phyloP scores from a whole-genome alignment of 2,329 filamentous ascomycete genomes.

The Fusarium solani-melongenae region DNA sequence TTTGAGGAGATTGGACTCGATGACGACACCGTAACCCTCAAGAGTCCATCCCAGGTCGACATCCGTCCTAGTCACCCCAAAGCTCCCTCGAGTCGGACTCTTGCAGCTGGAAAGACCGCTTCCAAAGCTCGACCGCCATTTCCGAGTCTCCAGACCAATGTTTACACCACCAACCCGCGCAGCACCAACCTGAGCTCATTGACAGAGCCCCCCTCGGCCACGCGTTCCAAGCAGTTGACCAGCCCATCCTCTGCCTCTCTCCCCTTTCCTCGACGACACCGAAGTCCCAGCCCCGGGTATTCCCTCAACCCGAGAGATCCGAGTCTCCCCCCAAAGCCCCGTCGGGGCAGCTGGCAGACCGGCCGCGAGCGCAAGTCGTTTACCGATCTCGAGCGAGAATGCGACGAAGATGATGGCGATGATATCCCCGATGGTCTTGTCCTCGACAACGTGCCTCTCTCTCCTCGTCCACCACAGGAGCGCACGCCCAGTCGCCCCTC shows the following conservation, averaged over 20 bases:
- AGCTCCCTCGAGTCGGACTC: constrained; percentile 44
- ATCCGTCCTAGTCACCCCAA: constrained; percentile 48
- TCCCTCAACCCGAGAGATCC: constrained; percentile 59
- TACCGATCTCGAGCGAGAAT: constrained; percentile 79
- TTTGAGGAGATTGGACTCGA: constrained; percentile 95
- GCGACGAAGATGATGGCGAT: constrained; percentile 78
- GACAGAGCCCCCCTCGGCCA: constrained; percentile 48
- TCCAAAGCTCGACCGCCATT: constrained; percentile 55
- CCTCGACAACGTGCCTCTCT: constrained; percentile 85
- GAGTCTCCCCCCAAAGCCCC: constrained; percentile 52
- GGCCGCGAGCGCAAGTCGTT: constrained; percentile 73
- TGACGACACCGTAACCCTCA: constrained; percentile 66
- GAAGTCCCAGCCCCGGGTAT: constrained; percentile 64
- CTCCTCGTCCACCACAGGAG: constrained; percentile 72
- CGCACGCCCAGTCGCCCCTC: constrained; percentile 64
- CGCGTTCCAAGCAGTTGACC: constrained; percentile 41
- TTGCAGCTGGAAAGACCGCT: constrained; percentile 45
- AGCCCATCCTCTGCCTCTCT: constrained; percentile 52
- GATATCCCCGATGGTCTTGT: constrained; percentile 84
- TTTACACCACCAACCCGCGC: constrained; percentile 61
- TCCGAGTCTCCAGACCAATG: constrained; percentile 58
- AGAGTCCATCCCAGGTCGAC: constrained; percentile 58
- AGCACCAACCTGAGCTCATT: constrained; percentile 59
- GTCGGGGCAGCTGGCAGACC: constrained; percentile 79
- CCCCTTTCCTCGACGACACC: constrained; percentile 53